Percentiles rank a stretch among this genome's conserved stretches.
Conservation (phyloP, 2,329 filamentous ascomycete species). For the Aspergillus clavatus region DNA sequence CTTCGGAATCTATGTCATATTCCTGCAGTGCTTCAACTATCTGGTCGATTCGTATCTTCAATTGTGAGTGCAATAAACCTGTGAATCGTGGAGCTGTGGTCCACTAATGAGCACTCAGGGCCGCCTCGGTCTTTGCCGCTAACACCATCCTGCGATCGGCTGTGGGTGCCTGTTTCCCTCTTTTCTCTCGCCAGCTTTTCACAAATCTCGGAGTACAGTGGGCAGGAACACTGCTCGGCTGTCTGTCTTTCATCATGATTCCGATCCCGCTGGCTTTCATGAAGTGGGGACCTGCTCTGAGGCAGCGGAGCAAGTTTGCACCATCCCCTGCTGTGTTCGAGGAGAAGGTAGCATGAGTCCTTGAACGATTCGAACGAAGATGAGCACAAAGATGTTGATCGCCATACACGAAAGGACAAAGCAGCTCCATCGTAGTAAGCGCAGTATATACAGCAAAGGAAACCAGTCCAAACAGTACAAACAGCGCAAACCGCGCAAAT, state of each 20-base stretch:
- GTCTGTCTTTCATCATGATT: slow-evolving; percentile 33
- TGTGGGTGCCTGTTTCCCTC: slow-evolving; percentile 33
- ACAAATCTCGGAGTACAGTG: slow-evolving; percentile 35
- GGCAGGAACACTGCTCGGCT: slow-evolving; percentile 37
- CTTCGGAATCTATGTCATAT: slow-evolving; percentile 32
- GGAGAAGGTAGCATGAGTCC: slow-evolving; percentile 7
- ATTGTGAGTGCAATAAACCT: slow-evolving; percentile 29
- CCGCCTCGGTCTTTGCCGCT: slow-evolving; percentile 36
- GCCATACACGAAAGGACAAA: not conserved
- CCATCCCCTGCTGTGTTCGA: slow-evolving; percentile 14
- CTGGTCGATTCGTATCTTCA: slow-evolving; percentile 38
- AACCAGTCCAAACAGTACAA: not conserved
- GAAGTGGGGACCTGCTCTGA: slow-evolving; percentile 26
- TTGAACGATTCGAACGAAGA: not conserved
- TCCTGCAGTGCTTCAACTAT: slow-evolving; percentile 35
- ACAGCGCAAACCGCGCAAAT: not conserved
- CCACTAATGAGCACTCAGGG: slow-evolving; percentile 19
- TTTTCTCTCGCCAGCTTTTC: slow-evolving; percentile 37
- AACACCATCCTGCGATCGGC: slow-evolving; percentile 37
- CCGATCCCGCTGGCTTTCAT: slow-evolving; percentile 36
- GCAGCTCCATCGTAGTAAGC: not conserved
- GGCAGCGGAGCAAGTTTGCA: slow-evolving; percentile 27
- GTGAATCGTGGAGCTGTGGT: not conserved
- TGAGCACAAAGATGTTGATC: not conserved
- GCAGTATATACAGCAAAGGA: not conserved